Base-by-base conservation (phyloP, 1,139 yeast genomes). In the Saccharomyces hybrid region DNA sequence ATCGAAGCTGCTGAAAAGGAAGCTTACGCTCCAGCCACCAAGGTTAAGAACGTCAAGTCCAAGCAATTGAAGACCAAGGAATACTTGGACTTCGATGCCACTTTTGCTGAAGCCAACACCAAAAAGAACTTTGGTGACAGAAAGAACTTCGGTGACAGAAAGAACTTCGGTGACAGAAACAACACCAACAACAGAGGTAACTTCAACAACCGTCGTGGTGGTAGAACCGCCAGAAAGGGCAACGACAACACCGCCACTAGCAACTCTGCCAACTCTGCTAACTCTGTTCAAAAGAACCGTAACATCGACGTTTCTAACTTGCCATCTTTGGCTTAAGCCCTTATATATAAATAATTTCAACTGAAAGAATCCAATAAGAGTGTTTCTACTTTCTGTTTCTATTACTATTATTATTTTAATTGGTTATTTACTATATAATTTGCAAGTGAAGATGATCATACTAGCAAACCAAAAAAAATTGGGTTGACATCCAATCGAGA, bases 31-130 rank as follows among this genome's bases (percentile, higher is more conserved):
- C 77, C 77, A 57, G 75, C 87, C 52, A 73, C 87, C 62, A 74
- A 75, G 65, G 73, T 75, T 70, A 86, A 85, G 81, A 79, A 79
- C 74, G 63, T 75, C 64, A 85, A 78, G 74, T 70, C 77, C 64
- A 86, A 84, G 79, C 77, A 82, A 59, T 77, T 75, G 69, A 86
- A 86, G 79, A 82, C 82, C 70, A 86, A 86, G 82, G 79, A 78
- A 70, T 76, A 76, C 72, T 79, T 86, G 71, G 88, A 84, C 62
- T 75, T 84, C 65, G 80, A 81, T 61, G 86, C 88, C 59, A 73
- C 79, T 55, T 84, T 84, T 68, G 78, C 83, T 61, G 89, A 84
- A 57, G 50, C 66, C 55, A 62, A 67, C 61, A 68, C 71, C 60
- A 67, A 62, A 60, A 62, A 62, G 56, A 60, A 62, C 50, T 56